Evolutionary conservation across 1,284 basidiomycete species (phyloP), one percentile per base, ranked within the genome.

Genomic region (Polyporus tsugae): DNA sequence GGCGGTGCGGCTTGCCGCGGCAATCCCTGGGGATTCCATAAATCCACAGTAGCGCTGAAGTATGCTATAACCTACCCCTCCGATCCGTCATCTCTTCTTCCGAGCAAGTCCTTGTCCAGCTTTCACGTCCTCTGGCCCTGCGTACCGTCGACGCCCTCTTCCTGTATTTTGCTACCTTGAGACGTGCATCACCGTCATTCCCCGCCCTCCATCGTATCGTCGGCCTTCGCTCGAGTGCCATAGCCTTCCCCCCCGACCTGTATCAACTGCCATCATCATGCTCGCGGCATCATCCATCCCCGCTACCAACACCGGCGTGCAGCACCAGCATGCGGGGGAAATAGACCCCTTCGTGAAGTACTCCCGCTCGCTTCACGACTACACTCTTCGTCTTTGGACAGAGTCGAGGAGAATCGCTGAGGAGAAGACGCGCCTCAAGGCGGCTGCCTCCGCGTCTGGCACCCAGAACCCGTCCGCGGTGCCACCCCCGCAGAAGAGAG

Each of bases 331-430:
- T 35, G 52, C 62, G 29, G 62, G 64, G 19, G 73, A 76, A 19
- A 59, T 71, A 33, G 79, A 80, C 60, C 75, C 80, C 1, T 77
- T 90, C 74, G 76, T 82, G 61, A 79, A 81, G 44, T 92, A 92
- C 76, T 86, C 91, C 15, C 86, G 85, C 71, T 84, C 89, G 55
- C 79, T 92, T 44, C 88, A 91, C 76, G 84, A 90, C 67, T 91
- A 91, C 73, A 92, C 90, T 41, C 84, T 91, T 64, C 83, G 78
- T 52, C 82, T 91, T 59, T 92, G 90, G 90, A 87, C 87, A 60
- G 88, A 91, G 75, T 89, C 90, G 13, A 82, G 89, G 73, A 84
- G 85, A 72, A 76, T 83, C 66, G 86, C 85, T 44, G 89, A 91
- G 75, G 87, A 89, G 75, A 82, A 82, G 73, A 81, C 83, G 22